Base-by-base conservation (phyloP, 352 stramenopile genomes). In the Phytophthora europaea region DNA sequence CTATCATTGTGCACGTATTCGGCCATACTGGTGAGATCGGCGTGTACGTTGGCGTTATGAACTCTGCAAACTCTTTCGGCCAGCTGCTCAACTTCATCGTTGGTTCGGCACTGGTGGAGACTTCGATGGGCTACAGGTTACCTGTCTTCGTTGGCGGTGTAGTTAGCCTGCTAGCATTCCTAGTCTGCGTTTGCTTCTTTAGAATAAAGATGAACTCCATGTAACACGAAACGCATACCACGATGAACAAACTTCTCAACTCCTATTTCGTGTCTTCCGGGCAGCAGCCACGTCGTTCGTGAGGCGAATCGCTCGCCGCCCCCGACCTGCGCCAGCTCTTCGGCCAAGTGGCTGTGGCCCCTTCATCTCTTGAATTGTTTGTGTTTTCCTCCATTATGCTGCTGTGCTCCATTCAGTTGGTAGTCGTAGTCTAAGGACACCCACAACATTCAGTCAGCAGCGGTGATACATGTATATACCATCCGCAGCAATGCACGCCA, bases 81-180 rank as follows among this genome's bases (percentile, higher is more conserved):
- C 82, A 90, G 63, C 36, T 90, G 47, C 67, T 90, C 9, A 91
- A 90, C 61, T 91, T 86, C 43, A 71, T 75, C 16, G 57, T 83
- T 2, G 80, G 80, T 4, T 75, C 82, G n/a, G 78, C 72, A 15
- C 40, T 91, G 15, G 79, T 86, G 31, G 74, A 78, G 36, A 83
- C 81, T 0, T 80, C 73, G 12, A 69, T 50, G 65, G 79, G 79
- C 50, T 86, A 83, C 50, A 47, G 58, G 20, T 51, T 86, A 7
- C 81, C 81, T 6, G 60, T 88, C n/a, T 81, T 88, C 31, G 63
- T 88, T 10, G 81, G 77, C 6, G 81, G 80, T 15, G 60, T 67
- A 22, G 18, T 50, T 22, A 50, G 43, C 43, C 43, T 50, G 16
- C 0, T 50, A 9, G 43, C 43, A 12, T 50, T 50, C 16, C 43